Percentiles rank a stretch among this genome's conserved stretches.
Conservation (phyloP, 2,329 filamentous ascomycete genomes). For the Botryosphaeria dothidea region DNA sequence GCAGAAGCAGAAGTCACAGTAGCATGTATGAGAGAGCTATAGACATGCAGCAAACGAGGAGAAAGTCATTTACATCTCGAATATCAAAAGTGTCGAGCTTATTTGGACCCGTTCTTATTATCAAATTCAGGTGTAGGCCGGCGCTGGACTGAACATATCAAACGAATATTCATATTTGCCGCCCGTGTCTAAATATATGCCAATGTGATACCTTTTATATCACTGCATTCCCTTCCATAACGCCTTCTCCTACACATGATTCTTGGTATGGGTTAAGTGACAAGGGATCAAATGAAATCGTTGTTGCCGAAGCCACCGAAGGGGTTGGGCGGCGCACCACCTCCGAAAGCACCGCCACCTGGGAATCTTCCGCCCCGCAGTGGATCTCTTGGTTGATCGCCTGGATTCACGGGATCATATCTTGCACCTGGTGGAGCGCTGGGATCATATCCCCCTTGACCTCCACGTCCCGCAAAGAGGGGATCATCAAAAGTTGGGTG, state of each 20-base stretch:
- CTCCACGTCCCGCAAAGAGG: conserved; percentile 66
- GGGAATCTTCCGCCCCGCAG: conserved; percentile 25
- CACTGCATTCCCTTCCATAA: no score
- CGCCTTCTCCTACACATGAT: no score
- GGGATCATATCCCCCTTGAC: conserved; percentile 60
- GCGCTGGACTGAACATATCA: not conserved
- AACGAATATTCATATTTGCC: not conserved
- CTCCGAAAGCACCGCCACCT: conserved; percentile 23
- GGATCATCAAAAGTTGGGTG: conserved; percentile 94
- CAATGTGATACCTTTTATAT: not conserved
- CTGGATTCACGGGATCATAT: conserved; percentile 76
- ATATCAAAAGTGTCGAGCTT: no score
- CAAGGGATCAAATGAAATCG: conserved; percentile 54
- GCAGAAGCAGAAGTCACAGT: no score
- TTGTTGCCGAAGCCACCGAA: conserved; percentile 62
- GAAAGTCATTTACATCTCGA: no score
- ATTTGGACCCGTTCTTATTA: no score
- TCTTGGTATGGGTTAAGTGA: no score
- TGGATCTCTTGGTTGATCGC: conserved; percentile 44
- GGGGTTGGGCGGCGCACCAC: conserved; percentile 55
- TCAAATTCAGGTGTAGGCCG: no score
- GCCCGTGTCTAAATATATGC: not conserved
- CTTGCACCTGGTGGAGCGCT: conserved; percentile 84
- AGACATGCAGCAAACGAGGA: no score
- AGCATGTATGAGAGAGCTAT: no score